phyloP scores from a whole-genome alignment of 257 asterid genomes.

The Lycium barbarum region DNA sequence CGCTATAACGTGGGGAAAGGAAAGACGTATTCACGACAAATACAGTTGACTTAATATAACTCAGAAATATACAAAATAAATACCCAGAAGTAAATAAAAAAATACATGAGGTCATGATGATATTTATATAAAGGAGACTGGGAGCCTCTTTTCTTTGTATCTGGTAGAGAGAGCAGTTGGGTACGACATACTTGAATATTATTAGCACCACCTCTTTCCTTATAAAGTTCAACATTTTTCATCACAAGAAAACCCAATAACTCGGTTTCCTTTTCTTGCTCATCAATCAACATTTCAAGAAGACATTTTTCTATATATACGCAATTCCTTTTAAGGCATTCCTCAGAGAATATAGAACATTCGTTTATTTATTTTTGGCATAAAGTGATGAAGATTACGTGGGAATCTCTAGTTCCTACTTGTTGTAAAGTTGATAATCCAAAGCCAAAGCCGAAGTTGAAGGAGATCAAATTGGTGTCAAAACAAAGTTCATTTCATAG shows the following conservation, averaged over 20 bases:
- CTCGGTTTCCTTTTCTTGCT: neutral
- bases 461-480: conserved; percentile 30
- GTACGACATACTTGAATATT: conserved; percentile 37
- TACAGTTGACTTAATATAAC: neutral
- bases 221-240: conserved; percentile 25
- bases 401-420: conserved; percentile 57
- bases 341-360: neutral
- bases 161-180: conserved; percentile 43
- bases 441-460: conserved; percentile 36
- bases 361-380: neutral
- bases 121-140: conserved; percentile 46
- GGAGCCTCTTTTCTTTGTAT: conserved; percentile 42
- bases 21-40: neutral
- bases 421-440: conserved; percentile 54
- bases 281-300: neutral
- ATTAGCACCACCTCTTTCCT: conserved; percentile 29
- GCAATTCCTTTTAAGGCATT: neutral
- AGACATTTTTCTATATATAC: neutral
- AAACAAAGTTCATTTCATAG: conserved; percentile 59
- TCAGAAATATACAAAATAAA: neutral
- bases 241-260: neutral
- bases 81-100: neutral
- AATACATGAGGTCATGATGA: conserved; percentile 26
- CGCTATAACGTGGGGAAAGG: conserved; percentile 20
- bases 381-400: conserved; percentile 52